Evolutionary conservation across 2,329 filamentous ascomycete genomes (phyloP).

Genomic region (Periconia digitata): DNA sequence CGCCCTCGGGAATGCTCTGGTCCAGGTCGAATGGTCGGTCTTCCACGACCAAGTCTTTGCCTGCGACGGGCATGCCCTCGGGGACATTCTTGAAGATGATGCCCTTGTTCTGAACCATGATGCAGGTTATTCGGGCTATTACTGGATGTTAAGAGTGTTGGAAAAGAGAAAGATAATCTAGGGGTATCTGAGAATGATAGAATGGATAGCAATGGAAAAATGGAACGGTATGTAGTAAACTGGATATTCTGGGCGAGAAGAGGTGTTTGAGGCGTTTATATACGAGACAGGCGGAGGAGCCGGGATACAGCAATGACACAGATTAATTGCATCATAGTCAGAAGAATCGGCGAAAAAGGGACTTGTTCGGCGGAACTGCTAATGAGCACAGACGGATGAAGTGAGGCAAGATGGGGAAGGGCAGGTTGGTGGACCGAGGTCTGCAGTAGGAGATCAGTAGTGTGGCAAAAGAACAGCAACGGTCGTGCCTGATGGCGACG

Average conservation of each 20-base stretch:
- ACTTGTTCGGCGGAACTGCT: conserved; percentile 2
- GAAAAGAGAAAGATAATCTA: conserved; percentile 2
- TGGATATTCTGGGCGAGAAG: too few relatives aligned
- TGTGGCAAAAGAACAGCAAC: too few relatives aligned
- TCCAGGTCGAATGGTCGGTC: conserved; percentile 68
- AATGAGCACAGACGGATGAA: background rate
- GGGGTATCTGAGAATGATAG: background rate
- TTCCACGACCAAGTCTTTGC: conserved; percentile 71
- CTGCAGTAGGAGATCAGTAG: too few relatives aligned
- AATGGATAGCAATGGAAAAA: background rate
- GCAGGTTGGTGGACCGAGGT: too few relatives aligned
- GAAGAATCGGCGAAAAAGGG: background rate
- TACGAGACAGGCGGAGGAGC: background rate
- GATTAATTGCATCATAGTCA: background rate
- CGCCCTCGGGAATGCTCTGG: conserved; percentile 60
- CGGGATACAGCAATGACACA: background rate
- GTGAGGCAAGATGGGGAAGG: background rate
- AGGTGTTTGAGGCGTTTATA: background rate
- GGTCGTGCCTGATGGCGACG: too few relatives aligned
- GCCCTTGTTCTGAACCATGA: conserved; percentile 68
- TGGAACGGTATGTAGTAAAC: background rate
- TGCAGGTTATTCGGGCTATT: conserved; percentile 21
- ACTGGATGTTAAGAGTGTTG: too few relatives aligned
- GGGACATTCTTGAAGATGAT: conserved; percentile 74
- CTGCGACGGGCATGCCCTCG: conserved; percentile 65